Base-by-base conservation (phyloP, 2,329 filamentous ascomycete genomes). In the Aureobasidium sp. region DNA sequence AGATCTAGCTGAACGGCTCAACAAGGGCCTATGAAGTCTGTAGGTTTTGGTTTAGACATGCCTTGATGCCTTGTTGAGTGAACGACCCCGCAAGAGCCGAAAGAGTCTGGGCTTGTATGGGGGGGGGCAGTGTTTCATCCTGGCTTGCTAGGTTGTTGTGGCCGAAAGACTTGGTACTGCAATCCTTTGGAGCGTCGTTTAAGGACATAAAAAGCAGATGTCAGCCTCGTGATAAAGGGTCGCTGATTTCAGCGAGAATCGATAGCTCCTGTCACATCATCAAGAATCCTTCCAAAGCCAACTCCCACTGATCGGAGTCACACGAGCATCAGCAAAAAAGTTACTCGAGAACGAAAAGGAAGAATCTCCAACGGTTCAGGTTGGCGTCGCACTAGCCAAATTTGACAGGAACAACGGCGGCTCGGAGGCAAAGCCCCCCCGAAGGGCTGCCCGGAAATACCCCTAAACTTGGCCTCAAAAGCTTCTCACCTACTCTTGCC, bases 401-500 rank as follows among this genome's bases (percentile, higher is more conserved):
- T 53, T 53, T 40, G 35, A 53, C 35, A 40, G 17, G 19, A 31
- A 17, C 50, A 53, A 53, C 50, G 50, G 33, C 44, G 44, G 14
- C 50, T 52, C 49, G 49, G 33, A 39, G 27, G 49, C 22, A 52
- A 27, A 52, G 33, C 33, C 31, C 33, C 31, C 19, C 49, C 49
- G 49, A 39, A 39, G 19, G 27, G 9, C 27, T 22, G 47, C 17
- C 17, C 49, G 49, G 49, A 37, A 52, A 39, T 53, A 40, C 35
- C 50, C 50, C 50, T 53, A 53, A 53, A 53, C 50, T 53, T 53
- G 50, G 50, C 50, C 22, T 40, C 14, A 53, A 53, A 42, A 53
- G 50, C 50, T 53, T 53, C 50, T 53, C 37, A 12, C 27, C 24
- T 47, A 47, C 44, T n/a, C 15, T 29, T 35, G 19, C 31, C 48